phyloP scores from a whole-genome alignment of 768 basidiomycete genomes.

The Xanthoconium purpureum region DNA sequence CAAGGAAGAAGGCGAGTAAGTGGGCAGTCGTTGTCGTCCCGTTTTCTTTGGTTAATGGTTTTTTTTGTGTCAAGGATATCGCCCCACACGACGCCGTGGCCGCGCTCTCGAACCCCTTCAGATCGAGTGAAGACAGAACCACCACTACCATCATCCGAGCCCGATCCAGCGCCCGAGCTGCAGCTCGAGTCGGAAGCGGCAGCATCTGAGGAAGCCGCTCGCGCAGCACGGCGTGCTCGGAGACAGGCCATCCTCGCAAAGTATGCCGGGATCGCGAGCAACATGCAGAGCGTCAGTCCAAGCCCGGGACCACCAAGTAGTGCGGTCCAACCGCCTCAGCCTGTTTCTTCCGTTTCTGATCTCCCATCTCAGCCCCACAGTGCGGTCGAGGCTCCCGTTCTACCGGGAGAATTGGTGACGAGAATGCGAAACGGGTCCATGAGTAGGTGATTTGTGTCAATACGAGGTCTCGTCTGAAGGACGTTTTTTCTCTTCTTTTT shows the following conservation, averaged over 20 bases:
- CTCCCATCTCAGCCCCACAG: conserved; percentile 54
- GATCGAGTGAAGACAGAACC: conserved; percentile 12
- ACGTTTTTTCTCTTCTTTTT: neutral
- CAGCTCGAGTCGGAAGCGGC: conserved; percentile 56
- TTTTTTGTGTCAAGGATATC: conserved; percentile 53
- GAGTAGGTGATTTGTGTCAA: conserved; percentile 14
- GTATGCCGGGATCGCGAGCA: conserved; percentile 51
- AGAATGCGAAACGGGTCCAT: conserved; percentile 19
- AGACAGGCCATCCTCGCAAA: conserved; percentile 81
- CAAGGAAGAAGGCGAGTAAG: conserved; percentile 93
- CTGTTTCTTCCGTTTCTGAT: conserved; percentile 61
- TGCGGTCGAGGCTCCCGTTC: conserved; percentile 34
- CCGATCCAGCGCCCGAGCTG: conserved; percentile 37
- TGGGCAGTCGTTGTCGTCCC: conserved; percentile 27
- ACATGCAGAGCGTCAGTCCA: conserved; percentile 45
- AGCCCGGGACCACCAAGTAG: conserved; percentile 66
- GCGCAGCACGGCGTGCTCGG: conserved; percentile 64
- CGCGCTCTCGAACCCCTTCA: conserved; percentile 26
- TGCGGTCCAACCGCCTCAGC: conserved; percentile 71
- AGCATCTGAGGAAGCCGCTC: conserved; percentile 54
- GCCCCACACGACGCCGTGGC: conserved; percentile 41
- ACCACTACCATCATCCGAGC: conserved; percentile 15
- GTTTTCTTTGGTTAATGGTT: conserved; percentile 9
- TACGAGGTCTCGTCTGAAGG: neutral
- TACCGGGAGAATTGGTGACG: conserved; percentile 7